These are phyloP conservation scores for Claviceps quebecensis DNA, from an alignment of 2,329 filamentous ascomycete genomes.

Conservation along the genomic window DNA sequence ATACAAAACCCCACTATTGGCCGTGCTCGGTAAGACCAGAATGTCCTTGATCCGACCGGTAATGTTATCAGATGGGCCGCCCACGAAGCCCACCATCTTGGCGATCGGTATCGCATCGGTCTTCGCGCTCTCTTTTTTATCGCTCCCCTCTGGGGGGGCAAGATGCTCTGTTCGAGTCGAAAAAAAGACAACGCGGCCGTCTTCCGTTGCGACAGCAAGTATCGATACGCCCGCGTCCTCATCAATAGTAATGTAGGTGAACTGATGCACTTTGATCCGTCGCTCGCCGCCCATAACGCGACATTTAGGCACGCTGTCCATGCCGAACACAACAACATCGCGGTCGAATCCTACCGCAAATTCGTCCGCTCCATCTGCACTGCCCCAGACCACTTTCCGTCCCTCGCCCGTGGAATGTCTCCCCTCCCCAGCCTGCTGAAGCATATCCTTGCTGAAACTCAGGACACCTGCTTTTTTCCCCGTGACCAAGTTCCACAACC, in stretches of 20 bases:
- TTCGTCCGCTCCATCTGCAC: constrained; percentile 55
- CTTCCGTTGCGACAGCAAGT: constrained; percentile 74
- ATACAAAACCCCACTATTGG: constrained; percentile 29
- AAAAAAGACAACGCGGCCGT: constrained; percentile 76
- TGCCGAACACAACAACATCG: constrained; percentile 71
- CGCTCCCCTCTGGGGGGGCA: constrained; percentile 21
- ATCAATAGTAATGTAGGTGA: constrained; percentile 54
- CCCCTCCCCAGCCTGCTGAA: constrained; percentile 63
- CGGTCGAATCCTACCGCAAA: constrained; percentile 84
- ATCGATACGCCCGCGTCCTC: constrained; percentile 27
- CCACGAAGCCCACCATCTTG: constrained; percentile 60
- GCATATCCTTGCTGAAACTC: constrained; percentile 62
- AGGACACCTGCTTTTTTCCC: constrained; percentile 90
- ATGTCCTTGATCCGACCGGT: constrained; percentile 79
- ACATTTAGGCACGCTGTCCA: constrained; percentile 72
- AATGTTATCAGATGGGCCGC: constrained; percentile 56
- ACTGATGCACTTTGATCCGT: constrained; percentile 69
- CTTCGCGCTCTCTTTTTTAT: constrained; percentile 8
- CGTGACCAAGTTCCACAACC: constrained; percentile 92
- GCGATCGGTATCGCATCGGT: constrained; percentile 36
- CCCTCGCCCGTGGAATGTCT: constrained; percentile 71
- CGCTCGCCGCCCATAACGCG: constrained; percentile 48
- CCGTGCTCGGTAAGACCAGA: constrained; percentile 39
- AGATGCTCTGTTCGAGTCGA: constrained; percentile 45
- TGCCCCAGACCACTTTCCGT: constrained; percentile 66